phyloP scores from a whole-genome alignment of 768 basidiomycete species.

The Antrodiella citrinella region DNA sequence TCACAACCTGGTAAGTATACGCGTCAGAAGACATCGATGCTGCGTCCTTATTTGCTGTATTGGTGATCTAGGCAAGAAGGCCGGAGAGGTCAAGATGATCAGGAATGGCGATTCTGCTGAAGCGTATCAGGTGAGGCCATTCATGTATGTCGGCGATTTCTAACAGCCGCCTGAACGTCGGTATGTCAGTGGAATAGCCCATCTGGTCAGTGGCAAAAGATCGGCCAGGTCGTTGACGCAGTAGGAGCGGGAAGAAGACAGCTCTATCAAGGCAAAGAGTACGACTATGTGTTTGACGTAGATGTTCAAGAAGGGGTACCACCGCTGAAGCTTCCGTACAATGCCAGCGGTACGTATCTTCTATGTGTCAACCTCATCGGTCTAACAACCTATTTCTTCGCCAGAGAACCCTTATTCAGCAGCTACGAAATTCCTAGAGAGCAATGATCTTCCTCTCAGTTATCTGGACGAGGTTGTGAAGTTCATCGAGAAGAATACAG shows the following conservation, averaged over 20 bases:
- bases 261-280: constrained; percentile 89
- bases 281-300: constrained; percentile 99
- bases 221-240: constrained; percentile 94
- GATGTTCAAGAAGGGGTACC: constrained; percentile 92
- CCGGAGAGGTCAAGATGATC: constrained; percentile 92
- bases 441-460: constrained; percentile 71
- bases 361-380: background rate
- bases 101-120: constrained; percentile 74
- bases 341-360: constrained; percentile 58
- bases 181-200: constrained; percentile 70
- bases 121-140: constrained; percentile 71
- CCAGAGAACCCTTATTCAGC: constrained; percentile 87
- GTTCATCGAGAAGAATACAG: constrained; percentile 91
- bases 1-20: constrained; percentile 49
- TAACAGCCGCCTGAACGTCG: background rate
- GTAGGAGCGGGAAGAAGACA: constrained; percentile 87
- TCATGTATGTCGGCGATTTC: background rate
- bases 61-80: constrained; percentile 73
- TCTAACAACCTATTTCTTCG: background rate
- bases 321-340: constrained; percentile 90
- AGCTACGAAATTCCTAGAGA: constrained; percentile 80
- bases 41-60: background rate
- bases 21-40: background rate
- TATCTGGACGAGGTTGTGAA: constrained; percentile 87
- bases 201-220: constrained; percentile 74